phyloP scores from a whole-genome alignment of 1,284 basidiomycete genomes.

The Inonotus hispidus region DNA sequence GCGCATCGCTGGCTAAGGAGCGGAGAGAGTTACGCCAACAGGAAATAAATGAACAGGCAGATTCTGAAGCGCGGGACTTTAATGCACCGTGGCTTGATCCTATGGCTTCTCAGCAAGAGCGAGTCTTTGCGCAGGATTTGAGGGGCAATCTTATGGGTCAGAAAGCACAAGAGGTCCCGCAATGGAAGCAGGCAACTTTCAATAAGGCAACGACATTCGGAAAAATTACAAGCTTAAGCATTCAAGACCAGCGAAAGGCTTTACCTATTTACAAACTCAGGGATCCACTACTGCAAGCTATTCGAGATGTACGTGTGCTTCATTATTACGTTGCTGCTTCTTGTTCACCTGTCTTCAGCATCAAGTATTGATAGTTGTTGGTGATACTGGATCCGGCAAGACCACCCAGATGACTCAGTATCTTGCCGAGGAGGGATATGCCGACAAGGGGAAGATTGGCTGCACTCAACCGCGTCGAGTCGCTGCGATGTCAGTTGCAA shows the following conservation, averaged over 20 bases:
- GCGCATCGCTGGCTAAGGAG: constrained; percentile 92
- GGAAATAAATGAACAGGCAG: constrained; percentile 91
- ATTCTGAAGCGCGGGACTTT: constrained; percentile 91
- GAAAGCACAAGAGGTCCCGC: constrained; percentile 76
- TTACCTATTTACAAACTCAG: constrained; percentile 95
- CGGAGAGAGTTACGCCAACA: constrained; percentile 91
- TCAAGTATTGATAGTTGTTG: constrained; percentile 91
- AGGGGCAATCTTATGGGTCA: constrained; percentile 80
- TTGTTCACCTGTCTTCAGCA: constrained; percentile 52
- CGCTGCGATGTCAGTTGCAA: constrained; percentile 98
- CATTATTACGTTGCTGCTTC: constrained; percentile 6
- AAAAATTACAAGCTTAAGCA: constrained; percentile 85
- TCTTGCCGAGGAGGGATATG: constrained; percentile 83
- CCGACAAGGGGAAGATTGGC: constrained; percentile 85
- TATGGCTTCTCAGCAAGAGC: constrained; percentile 87
- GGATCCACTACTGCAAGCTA: constrained; percentile 88
- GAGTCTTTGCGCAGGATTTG: constrained; percentile 91
- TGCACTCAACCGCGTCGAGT: constrained; percentile 99
- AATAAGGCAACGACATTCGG: constrained; percentile 98
- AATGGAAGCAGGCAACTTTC: constrained; percentile 91
- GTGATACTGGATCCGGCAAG: constrained; percentile 91
- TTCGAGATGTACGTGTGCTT: constrained; percentile 67
- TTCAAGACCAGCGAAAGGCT: constrained; percentile 89
- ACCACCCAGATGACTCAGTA: constrained; percentile 96
- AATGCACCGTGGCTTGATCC: constrained; percentile 97